A percentile compares a stretch with the other conserved stretches of the same genome.
These are phyloP conservation scores for Caloboletus firmus DNA, from an alignment of 1,284 basidiomycete genomes.

Conservation along the genomic window DNA sequence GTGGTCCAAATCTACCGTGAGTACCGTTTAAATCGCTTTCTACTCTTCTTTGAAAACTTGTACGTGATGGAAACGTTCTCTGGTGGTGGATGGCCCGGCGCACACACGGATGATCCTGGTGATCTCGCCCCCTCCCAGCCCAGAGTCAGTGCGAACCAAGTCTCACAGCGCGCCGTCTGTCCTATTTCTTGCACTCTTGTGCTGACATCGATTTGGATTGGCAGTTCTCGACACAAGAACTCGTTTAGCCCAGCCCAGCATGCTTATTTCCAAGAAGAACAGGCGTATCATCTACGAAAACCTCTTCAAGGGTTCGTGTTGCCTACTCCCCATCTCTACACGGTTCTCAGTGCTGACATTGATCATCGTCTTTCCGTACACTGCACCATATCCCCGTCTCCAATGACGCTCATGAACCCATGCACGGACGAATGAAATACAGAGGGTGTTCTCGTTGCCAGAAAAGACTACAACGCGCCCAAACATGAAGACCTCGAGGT, in stretches of 20 bases:
- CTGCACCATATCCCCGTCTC: background rate
- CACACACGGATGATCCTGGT: slow-evolving; percentile 22
- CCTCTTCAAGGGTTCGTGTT: slow-evolving; percentile 89
- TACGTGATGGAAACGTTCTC: background rate
- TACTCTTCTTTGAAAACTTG: background rate
- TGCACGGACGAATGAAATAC: background rate
- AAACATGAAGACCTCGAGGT: slow-evolving; percentile 98
- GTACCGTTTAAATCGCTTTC: slow-evolving; percentile 4
- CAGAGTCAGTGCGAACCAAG: slow-evolving; percentile 22
- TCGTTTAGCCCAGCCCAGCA: slow-evolving; percentile 49
- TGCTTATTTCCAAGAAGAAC: slow-evolving; percentile 87
- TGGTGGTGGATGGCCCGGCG: slow-evolving; percentile 24
- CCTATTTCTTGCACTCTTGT: background rate
- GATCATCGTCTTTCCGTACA: background rate
- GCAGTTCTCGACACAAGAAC: slow-evolving; percentile 45
- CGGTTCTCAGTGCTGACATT: slow-evolving; percentile 1
- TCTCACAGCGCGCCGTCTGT: slow-evolving; percentile 24
- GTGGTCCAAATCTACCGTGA: slow-evolving; percentile 19
- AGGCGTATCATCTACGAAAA: slow-evolving; percentile 90
- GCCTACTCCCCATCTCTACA: background rate
- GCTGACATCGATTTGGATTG: slow-evolving; percentile 1
- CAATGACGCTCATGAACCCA: too few relatives aligned
- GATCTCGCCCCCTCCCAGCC: slow-evolving; percentile 13
- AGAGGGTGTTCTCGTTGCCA: slow-evolving; percentile 99
- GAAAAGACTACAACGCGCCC: slow-evolving; percentile 98